phyloP scores from a whole-genome alignment of 1,284 basidiomycete species.

The Lignosus rhinocerotis region DNA sequence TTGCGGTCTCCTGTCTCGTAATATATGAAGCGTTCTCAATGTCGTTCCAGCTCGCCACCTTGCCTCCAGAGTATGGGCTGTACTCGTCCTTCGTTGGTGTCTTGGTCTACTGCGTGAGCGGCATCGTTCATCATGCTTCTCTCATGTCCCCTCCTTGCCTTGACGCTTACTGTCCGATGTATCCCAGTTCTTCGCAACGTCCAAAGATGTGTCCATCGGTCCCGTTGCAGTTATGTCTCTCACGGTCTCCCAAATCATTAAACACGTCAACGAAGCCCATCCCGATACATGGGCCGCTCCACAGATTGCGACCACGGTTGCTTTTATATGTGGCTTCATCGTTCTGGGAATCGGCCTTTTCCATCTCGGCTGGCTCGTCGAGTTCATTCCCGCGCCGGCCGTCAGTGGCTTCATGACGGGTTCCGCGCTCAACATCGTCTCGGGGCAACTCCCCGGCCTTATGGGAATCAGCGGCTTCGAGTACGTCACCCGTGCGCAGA shows the following conservation, averaged over 20 bases:
- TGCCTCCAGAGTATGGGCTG: constrained; percentile 86
- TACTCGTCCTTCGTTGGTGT: constrained; percentile 96
- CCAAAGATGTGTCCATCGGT: constrained; percentile 92
- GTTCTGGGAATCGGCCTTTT: constrained; percentile 90
- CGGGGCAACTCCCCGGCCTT: constrained; percentile 81
- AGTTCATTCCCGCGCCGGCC: constrained; percentile 90
- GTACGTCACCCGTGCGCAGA: constrained; percentile 41
- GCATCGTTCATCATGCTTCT: constrained; percentile 8
- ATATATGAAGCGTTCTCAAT: background rate
- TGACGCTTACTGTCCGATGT: constrained; percentile 12
- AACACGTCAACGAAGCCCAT: constrained; percentile 53
- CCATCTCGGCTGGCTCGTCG: constrained; percentile 90
- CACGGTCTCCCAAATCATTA: constrained; percentile 80
- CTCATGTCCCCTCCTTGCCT: constrained; percentile 26
- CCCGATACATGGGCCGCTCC: constrained; percentile 59
- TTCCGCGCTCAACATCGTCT: constrained; percentile 83
- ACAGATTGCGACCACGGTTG: constrained; percentile 82
- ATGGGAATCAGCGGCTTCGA: constrained; percentile 84
- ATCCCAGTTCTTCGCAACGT: constrained; percentile 85
- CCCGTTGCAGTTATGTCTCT: constrained; percentile 97
- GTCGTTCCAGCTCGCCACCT: constrained; percentile 69
- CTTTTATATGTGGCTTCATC: constrained; percentile 90
- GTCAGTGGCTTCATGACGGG: constrained; percentile 95
- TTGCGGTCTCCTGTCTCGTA: background rate
- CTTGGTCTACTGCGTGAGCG: constrained; percentile 70